Evolutionary conservation across 1,284 basidiomycete genomes (phyloP).

Genomic region (Cutaneotrichosporon cyanovorans): DNA sequence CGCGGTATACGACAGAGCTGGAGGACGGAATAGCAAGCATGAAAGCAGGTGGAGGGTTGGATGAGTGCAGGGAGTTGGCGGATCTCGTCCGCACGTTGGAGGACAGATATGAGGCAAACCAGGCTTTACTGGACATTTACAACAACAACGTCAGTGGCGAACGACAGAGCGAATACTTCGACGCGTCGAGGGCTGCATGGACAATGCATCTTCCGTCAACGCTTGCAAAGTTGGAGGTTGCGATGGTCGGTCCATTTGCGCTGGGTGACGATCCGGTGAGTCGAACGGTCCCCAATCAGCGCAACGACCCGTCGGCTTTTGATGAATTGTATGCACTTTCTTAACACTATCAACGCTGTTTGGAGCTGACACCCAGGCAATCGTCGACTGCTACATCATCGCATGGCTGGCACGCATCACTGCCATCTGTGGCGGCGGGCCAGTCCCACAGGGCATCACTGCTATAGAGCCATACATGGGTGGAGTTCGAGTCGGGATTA

Average conservation of each 20-base stretch:
- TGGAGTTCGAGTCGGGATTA: conserved; percentile 34
- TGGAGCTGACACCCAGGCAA: conserved; percentile 54
- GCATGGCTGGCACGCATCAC: conserved; percentile 67
- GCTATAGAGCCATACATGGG: conserved; percentile 32
- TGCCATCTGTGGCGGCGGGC: conserved; percentile 53
- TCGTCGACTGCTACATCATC: conserved; percentile 71
- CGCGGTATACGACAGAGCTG: conserved; percentile 49
- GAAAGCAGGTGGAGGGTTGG: too few species aligned
- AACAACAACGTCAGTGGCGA: conserved; percentile 29
- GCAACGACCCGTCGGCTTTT: neutral
- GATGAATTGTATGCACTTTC: neutral
- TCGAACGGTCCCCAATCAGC: conserved; percentile 3
- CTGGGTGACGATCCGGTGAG: conserved; percentile 54
- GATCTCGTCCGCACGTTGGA: conserved; percentile 44
- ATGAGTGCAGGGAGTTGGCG: too few species aligned
- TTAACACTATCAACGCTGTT: neutral
- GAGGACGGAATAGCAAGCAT: conserved; percentile 15
- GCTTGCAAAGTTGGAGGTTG: conserved; percentile 51
- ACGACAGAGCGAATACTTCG: conserved; percentile 39
- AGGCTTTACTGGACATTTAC: conserved; percentile 42
- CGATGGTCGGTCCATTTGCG: conserved; percentile 62
- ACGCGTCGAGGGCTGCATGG: conserved; percentile 48
- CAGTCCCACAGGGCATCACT: conserved; percentile 46
- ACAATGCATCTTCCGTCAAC: conserved; percentile 48
- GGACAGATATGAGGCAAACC: conserved; percentile 43